Base-by-base conservation (phyloP, 2,329 filamentous ascomycete species). In the Neonectria faginata region DNA sequence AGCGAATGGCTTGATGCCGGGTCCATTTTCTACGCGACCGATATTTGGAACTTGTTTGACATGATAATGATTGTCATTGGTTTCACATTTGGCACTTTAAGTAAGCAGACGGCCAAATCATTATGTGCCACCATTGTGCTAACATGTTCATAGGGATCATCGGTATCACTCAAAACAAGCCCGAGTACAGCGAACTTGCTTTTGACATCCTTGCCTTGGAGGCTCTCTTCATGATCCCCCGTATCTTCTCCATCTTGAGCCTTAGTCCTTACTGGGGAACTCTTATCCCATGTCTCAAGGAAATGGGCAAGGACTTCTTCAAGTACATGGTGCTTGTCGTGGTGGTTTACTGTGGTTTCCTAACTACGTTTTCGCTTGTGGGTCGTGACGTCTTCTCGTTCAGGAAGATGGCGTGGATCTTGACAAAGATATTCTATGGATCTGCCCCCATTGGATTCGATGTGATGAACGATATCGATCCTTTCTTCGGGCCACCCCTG, bases 281-380 rank as follows among this genome's bases (percentile, higher is more conserved):
- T 1, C 79, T 96, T 53, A 94, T 97, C 64, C 94, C 94, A 0
- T 97, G 94, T 68, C 84, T 97, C 55, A 96, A 96, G 76, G 93
- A 95, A 77, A 97, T 97, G 94, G 92, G 92, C 42, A 95, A 94
- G 78, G 93, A 97, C 76, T 97, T 97, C 76, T 79, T 94, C 77
- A 94, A 94, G 74, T 97, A 96, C 75, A 86, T 89, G 79, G 91
- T 92, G 1, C 85, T 95, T 27, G 92, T 97, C 47, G 82, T 93
- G 52, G 91, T 97, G 58, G 81, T 97, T 57, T 97, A 97, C 76
- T 81, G 96, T 52, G 93, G 94, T 51, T 97, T 97, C 78, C 81
- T 97, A 36, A 97, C 94, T 0, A 97, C 93, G 0, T 95, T 95
- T 72, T 90, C 90, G 0, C 84, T 94, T 27, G 84, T 96, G 48